Base-by-base conservation (phyloP, 202 grass and related monocot genomes). In the Brachypodium distachyon region DNA sequence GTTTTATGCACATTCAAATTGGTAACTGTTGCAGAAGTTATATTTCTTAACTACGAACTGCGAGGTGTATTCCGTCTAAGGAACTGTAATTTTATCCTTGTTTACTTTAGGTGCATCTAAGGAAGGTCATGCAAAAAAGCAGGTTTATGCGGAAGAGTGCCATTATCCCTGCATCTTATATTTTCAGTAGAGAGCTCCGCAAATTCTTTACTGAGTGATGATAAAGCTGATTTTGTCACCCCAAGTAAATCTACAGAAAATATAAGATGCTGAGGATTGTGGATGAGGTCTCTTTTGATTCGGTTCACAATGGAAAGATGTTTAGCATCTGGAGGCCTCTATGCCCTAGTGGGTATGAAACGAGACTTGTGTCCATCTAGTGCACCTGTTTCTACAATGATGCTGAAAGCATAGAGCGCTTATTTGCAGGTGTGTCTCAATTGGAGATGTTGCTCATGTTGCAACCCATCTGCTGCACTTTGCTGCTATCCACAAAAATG, bases 171-270 rank as follows among this genome's bases (percentile, higher is more conserved):
- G 63, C 96, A 95, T 84, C 87, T 99, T 69, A 93, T 99, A 16
- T 95, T 99, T 74, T 99, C 92, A 79, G 77, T 99, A 37, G 82
- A 98, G 31, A 96, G 93, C 85, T 96, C 87, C 7, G 90, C 90
- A 83, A 96, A 96, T 78, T 90, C 93, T 91, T 90, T 97, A 75
- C 90, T 97, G 60, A 97, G 85, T 44, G 90, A 97, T 33, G 93
- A 88, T 55, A 92, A 81, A 65, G 93, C 87, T 61, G 90, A 97
- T 89, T 92, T 97, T 80, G 93, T 92, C 79, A 96, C 88, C 47
- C 89, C 88, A 65, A 96, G 53, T 63, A 96, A 88, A 81, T 96
- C 79, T 34, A 97, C 72, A 77, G 90, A 97, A 66, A 97, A 92
- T 6, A 97, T 90, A 64, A 97, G 84, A 83, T 92, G 93, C 53